Conservation (phyloP, 148 eudicot genomes). For the Hydrangea macrophylla region DNA sequence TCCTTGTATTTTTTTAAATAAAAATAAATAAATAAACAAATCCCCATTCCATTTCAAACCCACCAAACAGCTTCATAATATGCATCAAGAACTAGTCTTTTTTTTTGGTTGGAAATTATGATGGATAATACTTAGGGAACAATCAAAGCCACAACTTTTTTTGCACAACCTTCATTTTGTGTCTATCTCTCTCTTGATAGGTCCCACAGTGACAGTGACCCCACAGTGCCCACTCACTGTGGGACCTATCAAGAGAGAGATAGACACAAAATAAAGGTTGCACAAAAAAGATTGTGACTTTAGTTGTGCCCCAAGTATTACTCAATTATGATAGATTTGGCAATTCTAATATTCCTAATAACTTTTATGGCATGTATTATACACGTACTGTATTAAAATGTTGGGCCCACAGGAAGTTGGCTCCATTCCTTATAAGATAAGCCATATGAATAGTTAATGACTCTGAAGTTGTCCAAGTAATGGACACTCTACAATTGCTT, state of each 20-base stretch:
- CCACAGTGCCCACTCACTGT: no score
- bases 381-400: neutral
- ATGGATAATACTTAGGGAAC: no score
- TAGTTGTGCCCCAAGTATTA: neutral
- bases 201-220: no score
- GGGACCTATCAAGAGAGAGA: no score
- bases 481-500: conserved; percentile 8
- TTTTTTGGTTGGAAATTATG: no score
- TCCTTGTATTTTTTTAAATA: no score
- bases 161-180: no score
- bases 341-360: neutral
- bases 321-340: neutral
- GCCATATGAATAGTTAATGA: conserved; percentile 17
- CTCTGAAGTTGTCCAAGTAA: neutral
- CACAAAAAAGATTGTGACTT: no score
- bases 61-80: neutral
- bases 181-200: no score
- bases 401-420: conserved; percentile 5
- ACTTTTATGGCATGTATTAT: neutral
- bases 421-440: conserved; percentile 5
- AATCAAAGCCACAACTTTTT: no score
- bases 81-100: neutral
- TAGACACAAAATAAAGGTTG: no score
- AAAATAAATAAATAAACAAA: no score
- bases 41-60: neutral